These are phyloP conservation scores for Kalanchoe fedtschenkoi DNA, from an alignment of 164 flowering plant species.

Conservation along the genomic window DNA sequence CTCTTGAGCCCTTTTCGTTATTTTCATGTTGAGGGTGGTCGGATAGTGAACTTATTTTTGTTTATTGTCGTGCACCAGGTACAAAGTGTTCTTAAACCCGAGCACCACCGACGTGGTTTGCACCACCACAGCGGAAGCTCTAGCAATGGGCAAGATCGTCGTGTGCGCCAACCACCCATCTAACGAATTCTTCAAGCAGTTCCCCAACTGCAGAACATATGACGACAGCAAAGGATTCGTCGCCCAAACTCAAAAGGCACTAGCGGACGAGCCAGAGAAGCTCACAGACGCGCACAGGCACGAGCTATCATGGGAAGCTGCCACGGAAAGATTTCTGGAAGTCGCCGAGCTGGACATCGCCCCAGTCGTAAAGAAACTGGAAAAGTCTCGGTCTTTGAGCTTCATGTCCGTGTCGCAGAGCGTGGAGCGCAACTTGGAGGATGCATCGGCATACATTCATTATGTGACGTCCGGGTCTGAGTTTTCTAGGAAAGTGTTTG, in stretches of 20 bases:
- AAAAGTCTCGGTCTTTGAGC: conserved; percentile 14
- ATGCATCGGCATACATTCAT: conserved; percentile 66
- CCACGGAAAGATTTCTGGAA: conserved; percentile 62
- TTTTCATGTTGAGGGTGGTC: too few species aligned
- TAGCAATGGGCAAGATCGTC: conserved; percentile 91
- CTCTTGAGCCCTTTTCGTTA: not conserved
- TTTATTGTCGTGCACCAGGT: conserved; percentile 28
- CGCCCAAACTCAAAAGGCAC: conserved; percentile 34
- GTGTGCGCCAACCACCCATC: conserved; percentile 87
- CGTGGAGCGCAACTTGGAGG: conserved; percentile 42
- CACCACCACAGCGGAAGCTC: conserved; percentile 94
- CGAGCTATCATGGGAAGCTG: conserved; percentile 88
- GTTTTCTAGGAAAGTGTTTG: conserved; percentile 43
- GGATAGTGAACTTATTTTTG: not conserved
- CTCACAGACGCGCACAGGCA: conserved; percentile 53
- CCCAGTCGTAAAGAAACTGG: conserved; percentile 7
- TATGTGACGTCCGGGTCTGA: conserved; percentile 51
- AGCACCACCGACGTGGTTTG: conserved; percentile 97
- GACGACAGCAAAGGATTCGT: conserved; percentile 46
- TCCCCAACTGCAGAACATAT: conserved; percentile 63
- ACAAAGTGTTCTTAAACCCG: conserved; percentile 86
- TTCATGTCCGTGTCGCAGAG: conserved; percentile 48
- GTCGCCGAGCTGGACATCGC: conserved; percentile 39
- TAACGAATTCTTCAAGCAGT: conserved; percentile 92
- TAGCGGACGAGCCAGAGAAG: conserved; percentile 46